phyloP scores from a whole-genome alignment of 2,329 filamentous ascomycete genomes.

The Calonectria naviculata region DNA sequence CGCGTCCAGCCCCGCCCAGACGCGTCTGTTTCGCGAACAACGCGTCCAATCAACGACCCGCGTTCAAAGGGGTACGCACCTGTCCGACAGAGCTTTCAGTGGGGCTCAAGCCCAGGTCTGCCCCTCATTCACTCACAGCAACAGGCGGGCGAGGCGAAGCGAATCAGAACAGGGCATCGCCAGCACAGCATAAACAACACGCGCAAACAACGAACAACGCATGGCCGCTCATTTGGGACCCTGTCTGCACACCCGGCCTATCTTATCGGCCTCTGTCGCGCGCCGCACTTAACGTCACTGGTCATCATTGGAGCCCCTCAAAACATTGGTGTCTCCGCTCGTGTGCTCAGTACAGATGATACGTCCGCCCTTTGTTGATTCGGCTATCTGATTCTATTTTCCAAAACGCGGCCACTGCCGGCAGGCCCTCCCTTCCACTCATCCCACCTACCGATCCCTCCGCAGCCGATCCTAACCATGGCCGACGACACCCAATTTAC shows the following conservation, averaged over 20 bases:
- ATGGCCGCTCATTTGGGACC: slow-evolving; percentile 7
- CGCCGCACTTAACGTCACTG: slow-evolving; percentile 13
- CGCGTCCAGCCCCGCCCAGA: slow-evolving; percentile 34
- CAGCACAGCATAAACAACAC: slow-evolving; percentile 20
- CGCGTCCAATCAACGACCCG: slow-evolving; percentile 36
- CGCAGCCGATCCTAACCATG: slow-evolving; percentile 46
- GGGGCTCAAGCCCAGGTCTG: background rate
- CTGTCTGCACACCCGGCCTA: slow-evolving; percentile 11
- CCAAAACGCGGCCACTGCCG: slow-evolving; percentile 13
- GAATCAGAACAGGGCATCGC: slow-evolving; percentile 20
- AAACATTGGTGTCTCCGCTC: slow-evolving; percentile 13
- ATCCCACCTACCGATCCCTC: background rate
- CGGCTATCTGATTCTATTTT: background rate
- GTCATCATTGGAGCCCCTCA: slow-evolving; percentile 8
- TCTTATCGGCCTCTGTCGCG: slow-evolving; percentile 9
- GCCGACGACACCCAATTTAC: slow-evolving; percentile 58
- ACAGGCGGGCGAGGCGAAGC: background rate
- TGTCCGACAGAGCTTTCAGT: background rate
- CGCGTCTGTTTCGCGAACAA: slow-evolving; percentile 46
- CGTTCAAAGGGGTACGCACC: slow-evolving; percentile 3
- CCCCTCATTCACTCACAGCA: slow-evolving; percentile 9
- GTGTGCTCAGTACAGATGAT: slow-evolving; percentile 15
- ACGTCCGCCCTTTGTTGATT: slow-evolving; percentile 19
- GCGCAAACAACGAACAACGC: slow-evolving; percentile 19
- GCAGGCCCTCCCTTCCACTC: slow-evolving; percentile 11